Evolutionary conservation across 345 rosid species (phyloP).

Genomic region (Acer campestre): DNA sequence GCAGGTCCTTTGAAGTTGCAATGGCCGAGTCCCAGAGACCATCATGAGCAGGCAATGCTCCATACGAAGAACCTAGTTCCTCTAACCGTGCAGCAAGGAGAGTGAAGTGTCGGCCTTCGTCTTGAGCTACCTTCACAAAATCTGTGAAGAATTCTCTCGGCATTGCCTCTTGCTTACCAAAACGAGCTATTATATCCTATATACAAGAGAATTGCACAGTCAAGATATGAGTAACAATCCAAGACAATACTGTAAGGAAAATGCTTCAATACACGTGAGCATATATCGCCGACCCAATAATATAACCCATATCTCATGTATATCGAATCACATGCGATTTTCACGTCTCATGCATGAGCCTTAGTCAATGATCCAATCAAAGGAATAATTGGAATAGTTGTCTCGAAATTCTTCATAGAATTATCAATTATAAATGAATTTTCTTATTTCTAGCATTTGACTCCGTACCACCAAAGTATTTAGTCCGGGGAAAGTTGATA

Average conservation of each 20-base stretch:
- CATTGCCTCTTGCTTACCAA: slow-evolving; percentile 88
- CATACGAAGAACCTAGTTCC: slow-evolving; percentile 76
- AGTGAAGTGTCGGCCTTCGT: slow-evolving; percentile 86
- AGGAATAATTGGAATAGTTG: too few relatives aligned
- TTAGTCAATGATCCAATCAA: too few relatives aligned
- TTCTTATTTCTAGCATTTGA: too few relatives aligned
- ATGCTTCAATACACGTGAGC: too few relatives aligned
- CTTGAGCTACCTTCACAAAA: slow-evolving; percentile 88
- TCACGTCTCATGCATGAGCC: too few relatives aligned
- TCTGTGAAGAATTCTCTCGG: slow-evolving; percentile 90
- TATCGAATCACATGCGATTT: too few relatives aligned
- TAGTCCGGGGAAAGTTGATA: too few relatives aligned
- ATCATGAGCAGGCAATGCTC: slow-evolving; percentile 89
- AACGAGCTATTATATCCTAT: slow-evolving; percentile 94
- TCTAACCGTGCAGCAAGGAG: slow-evolving; percentile 72
- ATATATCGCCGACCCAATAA: too few relatives aligned
- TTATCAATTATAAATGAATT: too few relatives aligned
- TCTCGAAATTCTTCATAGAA: too few relatives aligned
- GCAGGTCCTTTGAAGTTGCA: slow-evolving; percentile 73
- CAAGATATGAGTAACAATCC: not conserved
- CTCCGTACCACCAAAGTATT: too few relatives aligned
- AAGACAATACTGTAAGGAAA: not conserved
- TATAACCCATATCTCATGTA: not conserved
- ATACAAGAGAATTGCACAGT: not conserved
- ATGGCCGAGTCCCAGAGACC: slow-evolving; percentile 90